Evolutionary conservation across 345 rosid species (phyloP).

Genomic region (Noccaea bulbosa): DNA sequence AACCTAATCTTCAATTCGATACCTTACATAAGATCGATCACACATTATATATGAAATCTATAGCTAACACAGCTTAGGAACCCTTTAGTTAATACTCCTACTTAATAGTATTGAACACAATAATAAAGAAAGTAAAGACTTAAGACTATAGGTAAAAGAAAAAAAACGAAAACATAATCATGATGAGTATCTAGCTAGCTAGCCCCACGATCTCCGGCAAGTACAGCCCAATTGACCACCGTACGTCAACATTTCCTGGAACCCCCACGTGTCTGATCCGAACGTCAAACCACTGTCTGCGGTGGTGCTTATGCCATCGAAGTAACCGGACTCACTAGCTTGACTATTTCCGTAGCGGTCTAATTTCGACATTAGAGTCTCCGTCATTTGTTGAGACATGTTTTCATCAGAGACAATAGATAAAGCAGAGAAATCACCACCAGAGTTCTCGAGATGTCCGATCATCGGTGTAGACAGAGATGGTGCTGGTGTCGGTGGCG

Average conservation of each 20-base stretch:
- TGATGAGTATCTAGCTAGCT: slow-evolving; percentile 2
- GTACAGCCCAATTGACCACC: slow-evolving; percentile 35
- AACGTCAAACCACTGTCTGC: slow-evolving; percentile 12
- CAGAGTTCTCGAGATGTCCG: not conserved
- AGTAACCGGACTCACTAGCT: not conserved
- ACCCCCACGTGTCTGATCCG: slow-evolving; percentile 30
- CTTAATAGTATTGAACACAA: slow-evolving; percentile 1
- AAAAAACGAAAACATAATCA: not conserved
- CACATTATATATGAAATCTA: not conserved
- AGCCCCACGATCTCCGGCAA: slow-evolving; percentile 33
- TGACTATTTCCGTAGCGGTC: slow-evolving; percentile 12
- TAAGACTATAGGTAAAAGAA: not conserved
- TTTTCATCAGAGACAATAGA: slow-evolving; percentile 1
- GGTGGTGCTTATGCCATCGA: not conserved
- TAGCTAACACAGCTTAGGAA: not conserved
- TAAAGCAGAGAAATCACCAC: slow-evolving; percentile 13
- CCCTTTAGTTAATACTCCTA: not conserved
- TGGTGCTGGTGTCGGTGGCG: not conserved
- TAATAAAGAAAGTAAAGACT: not conserved
- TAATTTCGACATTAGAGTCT: not conserved
- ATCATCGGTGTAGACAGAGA: slow-evolving; percentile 6
- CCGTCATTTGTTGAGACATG: not conserved
- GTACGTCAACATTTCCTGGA: slow-evolving; percentile 42
- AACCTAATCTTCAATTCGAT: not conserved
- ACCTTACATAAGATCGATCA: not conserved